Percentiles rank a stretch among this genome's conserved stretches.
Conservation (phyloP, 306 rosid genomes). For the Luffa acutangula region DNA sequence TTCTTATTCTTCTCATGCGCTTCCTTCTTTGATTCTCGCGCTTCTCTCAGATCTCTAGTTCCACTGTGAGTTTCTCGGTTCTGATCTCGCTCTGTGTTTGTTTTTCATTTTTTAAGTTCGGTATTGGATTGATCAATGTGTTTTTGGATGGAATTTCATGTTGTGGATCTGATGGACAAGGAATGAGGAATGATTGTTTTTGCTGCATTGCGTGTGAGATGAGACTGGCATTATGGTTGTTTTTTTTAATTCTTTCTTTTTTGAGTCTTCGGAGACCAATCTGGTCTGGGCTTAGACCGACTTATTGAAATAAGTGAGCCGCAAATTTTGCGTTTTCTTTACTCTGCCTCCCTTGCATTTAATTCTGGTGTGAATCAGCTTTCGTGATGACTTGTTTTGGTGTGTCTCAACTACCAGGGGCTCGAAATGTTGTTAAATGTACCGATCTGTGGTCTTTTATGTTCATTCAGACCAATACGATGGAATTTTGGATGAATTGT, state of each 20-base stretch:
- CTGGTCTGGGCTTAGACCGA: not conserved
- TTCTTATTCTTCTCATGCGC: constrained; percentile 1
- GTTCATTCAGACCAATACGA: not conserved
- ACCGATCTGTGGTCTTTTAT: not conserved
- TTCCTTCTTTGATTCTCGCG: not conserved
- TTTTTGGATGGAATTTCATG: not conserved
- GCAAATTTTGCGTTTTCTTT: constrained; percentile 3
- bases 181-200: not conserved
- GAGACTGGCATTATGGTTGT: not conserved
- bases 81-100: constrained; percentile 7
- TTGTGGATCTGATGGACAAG: not conserved
- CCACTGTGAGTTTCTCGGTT: constrained; percentile 28
- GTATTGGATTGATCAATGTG: not conserved
- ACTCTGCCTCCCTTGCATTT: not conserved
- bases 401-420: not conserved
- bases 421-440: not conserved
- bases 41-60: constrained; percentile 43
- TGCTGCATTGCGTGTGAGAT: not conserved
- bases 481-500: not conserved
- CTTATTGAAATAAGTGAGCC: constrained; percentile 1
- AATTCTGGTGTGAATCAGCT: not conserved
- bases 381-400: not conserved
- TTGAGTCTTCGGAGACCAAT: not conserved
- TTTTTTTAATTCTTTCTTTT: not conserved
- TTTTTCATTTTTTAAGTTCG: not conserved